A percentile compares a stretch with the other conserved stretches of the same genome.
phyloP scores from a whole-genome alignment of 768 basidiomycete genomes.

The Mycena polygramma region DNA sequence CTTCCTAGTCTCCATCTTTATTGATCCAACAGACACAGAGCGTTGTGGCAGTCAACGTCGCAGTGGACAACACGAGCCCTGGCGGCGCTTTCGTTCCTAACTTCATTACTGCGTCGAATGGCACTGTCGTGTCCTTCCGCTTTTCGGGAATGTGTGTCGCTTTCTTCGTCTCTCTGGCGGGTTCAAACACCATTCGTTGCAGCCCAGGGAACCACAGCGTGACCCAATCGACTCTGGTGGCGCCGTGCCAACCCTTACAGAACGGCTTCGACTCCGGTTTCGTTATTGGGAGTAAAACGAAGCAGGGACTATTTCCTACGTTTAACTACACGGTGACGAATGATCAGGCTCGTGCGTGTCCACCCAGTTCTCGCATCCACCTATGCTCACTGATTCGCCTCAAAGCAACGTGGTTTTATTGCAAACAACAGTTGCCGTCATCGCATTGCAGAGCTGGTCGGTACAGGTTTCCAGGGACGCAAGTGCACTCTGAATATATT shows the following conservation, averaged over 20 bases:
- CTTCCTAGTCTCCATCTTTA: background rate
- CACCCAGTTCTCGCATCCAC: background rate
- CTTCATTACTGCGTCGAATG: background rate
- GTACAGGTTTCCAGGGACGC: background rate
- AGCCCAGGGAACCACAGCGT: slow-evolving; percentile 16
- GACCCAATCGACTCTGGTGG: background rate
- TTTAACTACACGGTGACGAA: background rate
- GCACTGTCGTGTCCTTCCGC: slow-evolving; percentile 9
- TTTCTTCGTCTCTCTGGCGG: background rate
- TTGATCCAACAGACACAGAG: background rate
- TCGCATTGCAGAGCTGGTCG: background rate
- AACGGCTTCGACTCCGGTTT: slow-evolving; percentile 1
- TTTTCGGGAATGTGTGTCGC: slow-evolving; percentile 12
- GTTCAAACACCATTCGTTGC: background rate
- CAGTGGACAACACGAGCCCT: background rate
- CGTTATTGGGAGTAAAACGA: background rate
- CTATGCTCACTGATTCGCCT: background rate
- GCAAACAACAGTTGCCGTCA: background rate
- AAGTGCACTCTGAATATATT: background rate
- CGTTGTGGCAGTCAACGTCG: background rate
- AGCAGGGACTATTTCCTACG: background rate
- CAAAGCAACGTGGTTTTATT: slow-evolving; percentile 2
- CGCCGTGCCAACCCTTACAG: background rate
- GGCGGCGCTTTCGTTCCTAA: slow-evolving; percentile 4
- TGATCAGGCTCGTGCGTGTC: background rate